These are phyloP conservation scores for Endothia cerciana DNA, from an alignment of 2,329 filamentous ascomycete species.

Conservation along the genomic window DNA sequence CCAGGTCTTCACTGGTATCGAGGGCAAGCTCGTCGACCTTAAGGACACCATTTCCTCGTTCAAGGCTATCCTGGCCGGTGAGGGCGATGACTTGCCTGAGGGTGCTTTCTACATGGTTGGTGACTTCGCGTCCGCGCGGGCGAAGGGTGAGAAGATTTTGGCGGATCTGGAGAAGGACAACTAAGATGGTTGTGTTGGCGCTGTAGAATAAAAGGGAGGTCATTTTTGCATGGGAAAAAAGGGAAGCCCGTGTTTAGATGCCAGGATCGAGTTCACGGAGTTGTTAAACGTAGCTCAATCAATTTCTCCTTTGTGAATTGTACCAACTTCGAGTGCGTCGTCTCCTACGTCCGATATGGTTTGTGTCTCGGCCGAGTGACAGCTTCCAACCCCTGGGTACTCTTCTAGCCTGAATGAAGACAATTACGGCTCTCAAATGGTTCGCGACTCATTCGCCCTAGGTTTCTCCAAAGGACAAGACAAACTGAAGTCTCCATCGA, in stretches of 20 bases:
- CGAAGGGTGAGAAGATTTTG: constrained; percentile 99
- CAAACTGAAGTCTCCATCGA: too few relatives aligned
- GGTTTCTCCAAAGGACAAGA: too few relatives aligned
- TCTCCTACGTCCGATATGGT: not conserved
- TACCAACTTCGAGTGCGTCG: constrained; percentile 49
- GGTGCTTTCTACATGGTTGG: constrained; percentile 98
- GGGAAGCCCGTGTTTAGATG: constrained; percentile 61
- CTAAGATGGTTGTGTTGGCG: constrained; percentile 41
- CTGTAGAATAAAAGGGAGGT: constrained; percentile 37
- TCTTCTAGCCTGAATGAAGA: too few relatives aligned
- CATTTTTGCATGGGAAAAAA: constrained; percentile 35
- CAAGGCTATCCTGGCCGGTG: constrained; percentile 94
- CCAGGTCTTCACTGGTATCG: constrained; percentile 85
- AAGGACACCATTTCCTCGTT: constrained; percentile 98
- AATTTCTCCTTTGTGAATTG: constrained; percentile 63
- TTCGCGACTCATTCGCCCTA: too few relatives aligned
- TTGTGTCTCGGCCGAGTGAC: not conserved
- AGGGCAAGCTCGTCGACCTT: constrained; percentile 95
- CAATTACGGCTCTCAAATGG: too few relatives aligned
- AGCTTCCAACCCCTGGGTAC: too few relatives aligned
- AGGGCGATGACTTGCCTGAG: constrained; percentile 95
- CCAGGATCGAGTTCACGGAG: constrained; percentile 55
- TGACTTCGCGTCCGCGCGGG: constrained; percentile 87
- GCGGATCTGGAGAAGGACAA: constrained; percentile 77
- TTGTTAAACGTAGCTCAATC: constrained; percentile 56